Evolutionary conservation across 176 grass and related monocot genomes (phyloP).

Genomic region (Aegilops longissima): DNA sequence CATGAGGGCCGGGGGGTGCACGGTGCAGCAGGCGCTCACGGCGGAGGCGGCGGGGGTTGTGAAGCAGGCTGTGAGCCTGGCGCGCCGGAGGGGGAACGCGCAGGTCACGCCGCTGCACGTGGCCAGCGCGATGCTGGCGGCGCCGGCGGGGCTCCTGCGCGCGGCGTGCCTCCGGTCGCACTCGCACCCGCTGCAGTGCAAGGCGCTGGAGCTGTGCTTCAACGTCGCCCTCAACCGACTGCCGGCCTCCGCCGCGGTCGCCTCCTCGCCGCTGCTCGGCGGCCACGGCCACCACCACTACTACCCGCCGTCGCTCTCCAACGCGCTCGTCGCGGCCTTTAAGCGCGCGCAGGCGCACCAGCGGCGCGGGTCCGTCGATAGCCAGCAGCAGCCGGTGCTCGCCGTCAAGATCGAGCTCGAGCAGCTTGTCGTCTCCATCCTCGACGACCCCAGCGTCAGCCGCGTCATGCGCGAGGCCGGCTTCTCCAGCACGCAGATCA

Average conservation of each 20-base stretch:
- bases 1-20: constrained; percentile 90
- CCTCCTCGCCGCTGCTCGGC: constrained; percentile 48
- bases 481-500: constrained; percentile 92
- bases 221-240: constrained; percentile 93
- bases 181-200: constrained; percentile 91
- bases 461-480: constrained; percentile 97
- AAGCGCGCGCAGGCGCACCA: constrained; percentile 96
- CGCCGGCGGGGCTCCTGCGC: constrained; percentile 63
- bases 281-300: constrained; percentile 51
- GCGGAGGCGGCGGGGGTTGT: constrained; percentile 65
- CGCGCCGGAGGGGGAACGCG: constrained; percentile 72
- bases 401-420: constrained; percentile 91
- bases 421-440: constrained; percentile 93
- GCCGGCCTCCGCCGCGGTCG: constrained; percentile 52
- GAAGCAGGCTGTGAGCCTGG: constrained; percentile 81
- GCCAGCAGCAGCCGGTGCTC: constrained; percentile 89
- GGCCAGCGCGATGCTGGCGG: constrained; percentile 83
- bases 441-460: constrained; percentile 94
- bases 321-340: constrained; percentile 91
- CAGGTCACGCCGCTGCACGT: constrained; percentile 97
- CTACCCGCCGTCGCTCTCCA: constrained; percentile 72
- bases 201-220: constrained; percentile 96
- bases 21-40: constrained; percentile 79
- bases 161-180: constrained; percentile 77
- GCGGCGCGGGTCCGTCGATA: constrained; percentile 73